These are phyloP conservation scores for Botrytis porri DNA, from an alignment of 2,329 filamentous ascomycete genomes.

Conservation along the genomic window DNA sequence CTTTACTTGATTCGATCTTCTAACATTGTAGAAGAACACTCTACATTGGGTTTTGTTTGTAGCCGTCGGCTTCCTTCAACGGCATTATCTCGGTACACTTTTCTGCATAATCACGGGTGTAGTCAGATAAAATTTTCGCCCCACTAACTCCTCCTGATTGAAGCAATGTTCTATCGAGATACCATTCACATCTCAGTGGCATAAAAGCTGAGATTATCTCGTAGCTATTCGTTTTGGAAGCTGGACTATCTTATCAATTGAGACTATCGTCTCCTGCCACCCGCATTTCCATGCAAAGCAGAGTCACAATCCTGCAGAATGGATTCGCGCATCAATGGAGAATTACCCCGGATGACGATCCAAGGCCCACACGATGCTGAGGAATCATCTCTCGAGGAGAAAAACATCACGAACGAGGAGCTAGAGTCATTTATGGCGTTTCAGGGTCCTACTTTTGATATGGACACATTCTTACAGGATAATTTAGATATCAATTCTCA, in stretches of 20 bases:
- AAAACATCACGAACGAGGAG: not conserved
- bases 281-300: not conserved
- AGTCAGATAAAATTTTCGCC: slow-evolving; percentile 9
- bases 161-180: not conserved
- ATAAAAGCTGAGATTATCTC: not conserved
- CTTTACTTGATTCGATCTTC: not conserved
- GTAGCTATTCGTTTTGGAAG: not conserved
- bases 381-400: not conserved
- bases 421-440: not conserved
- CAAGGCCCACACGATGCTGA: not conserved
- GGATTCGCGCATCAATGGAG: not conserved
- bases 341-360: not conserved
- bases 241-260: not conserved
- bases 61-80: not conserved
- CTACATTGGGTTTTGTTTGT: not conserved
- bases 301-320: not conserved
- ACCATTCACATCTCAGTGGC: not conserved
- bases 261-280: not conserved
- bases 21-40: too few relatives aligned
- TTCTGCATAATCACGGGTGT: not conserved
- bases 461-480: not conserved
- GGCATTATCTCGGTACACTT: slow-evolving; percentile 6
- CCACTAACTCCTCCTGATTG: slow-evolving; percentile 1
- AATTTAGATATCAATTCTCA: not conserved
- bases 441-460: not conserved